Conservation (phyloP, 2,329 filamentous ascomycete genomes). For the Monilinia laxa region DNA sequence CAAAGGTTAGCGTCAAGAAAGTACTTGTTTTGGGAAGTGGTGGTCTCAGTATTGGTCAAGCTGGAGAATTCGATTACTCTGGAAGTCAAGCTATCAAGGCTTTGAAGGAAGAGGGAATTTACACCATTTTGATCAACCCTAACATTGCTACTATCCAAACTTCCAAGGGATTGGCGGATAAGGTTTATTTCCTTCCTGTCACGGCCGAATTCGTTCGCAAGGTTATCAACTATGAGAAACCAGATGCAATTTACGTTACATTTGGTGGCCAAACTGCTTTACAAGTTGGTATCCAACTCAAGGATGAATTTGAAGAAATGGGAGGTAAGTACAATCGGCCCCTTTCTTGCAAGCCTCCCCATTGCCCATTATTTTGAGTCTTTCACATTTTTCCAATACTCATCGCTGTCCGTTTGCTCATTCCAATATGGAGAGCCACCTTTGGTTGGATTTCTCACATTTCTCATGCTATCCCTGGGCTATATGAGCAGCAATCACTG, state of each 20-base stretch:
- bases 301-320: conserved; percentile 59
- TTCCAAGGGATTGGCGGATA: conserved; percentile 91
- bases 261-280: conserved; percentile 97
- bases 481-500: background rate
- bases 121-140: conserved; percentile 92
- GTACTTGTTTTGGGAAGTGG: conserved; percentile 94
- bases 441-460: background rate
- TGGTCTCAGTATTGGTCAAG: conserved; percentile 94
- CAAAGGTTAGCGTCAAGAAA: conserved; percentile 90
- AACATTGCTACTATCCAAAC: conserved; percentile 99
- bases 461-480: background rate
- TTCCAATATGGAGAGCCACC: background rate
- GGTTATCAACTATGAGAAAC: conserved; percentile 92
- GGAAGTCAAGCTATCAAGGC: conserved; percentile 93
- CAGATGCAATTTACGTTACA: conserved; percentile 94
- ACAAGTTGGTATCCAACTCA: conserved; percentile 94
- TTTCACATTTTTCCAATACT: background rate
- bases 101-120: conserved; percentile 88
- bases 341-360: background rate
- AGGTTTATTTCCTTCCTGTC: conserved; percentile 97
- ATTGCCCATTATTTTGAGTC: background rate
- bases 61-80: conserved; percentile 98
- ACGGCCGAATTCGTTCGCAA: conserved; percentile 97
- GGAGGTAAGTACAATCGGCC: conserved; percentile 2
- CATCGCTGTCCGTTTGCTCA: background rate